A percentile compares a stretch with the other conserved stretches of the same genome.
phyloP scores from a whole-genome alignment of 345 rosid genomes.

The Combretum micranthum region DNA sequence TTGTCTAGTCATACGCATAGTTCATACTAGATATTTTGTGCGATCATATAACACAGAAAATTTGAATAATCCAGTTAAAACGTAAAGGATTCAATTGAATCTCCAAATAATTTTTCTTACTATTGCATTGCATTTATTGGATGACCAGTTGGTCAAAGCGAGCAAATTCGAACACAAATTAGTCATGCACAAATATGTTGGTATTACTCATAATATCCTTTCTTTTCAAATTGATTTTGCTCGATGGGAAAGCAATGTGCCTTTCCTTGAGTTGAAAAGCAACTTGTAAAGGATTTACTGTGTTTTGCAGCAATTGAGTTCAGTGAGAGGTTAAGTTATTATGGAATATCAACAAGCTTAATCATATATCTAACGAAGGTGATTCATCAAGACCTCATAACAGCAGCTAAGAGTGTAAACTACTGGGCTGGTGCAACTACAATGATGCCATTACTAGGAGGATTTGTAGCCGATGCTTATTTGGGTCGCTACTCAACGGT shows the following conservation, averaged over 20 bases:
- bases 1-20: too few species aligned
- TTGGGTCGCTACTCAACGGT: conserved; percentile 71
- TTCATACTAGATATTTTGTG: too few species aligned
- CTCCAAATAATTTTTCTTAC: too few species aligned
- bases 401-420: conserved; percentile 74
- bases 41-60: too few species aligned
- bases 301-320: conserved; percentile 67
- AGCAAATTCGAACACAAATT: too few species aligned
- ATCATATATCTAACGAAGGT: conserved; percentile 75
- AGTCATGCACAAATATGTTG: too few species aligned
- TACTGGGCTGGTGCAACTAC: conserved; percentile 95
- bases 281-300: neutral
- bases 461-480: conserved; percentile 86
- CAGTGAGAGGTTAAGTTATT: conserved; percentile 87
- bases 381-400: conserved; percentile 80
- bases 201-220: too few species aligned
- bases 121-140: too few species aligned
- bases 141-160: too few species aligned
- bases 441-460: conserved; percentile 85
- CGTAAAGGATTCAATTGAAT: too few species aligned
- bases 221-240: too few species aligned
- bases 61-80: too few species aligned
- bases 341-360: conserved; percentile 78
- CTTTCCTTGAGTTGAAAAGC: neutral
- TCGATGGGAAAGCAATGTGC: neutral